These are phyloP conservation scores for Asterionellopsis glacialis DNA, from an alignment of 108 stramenopile species.

Conservation along the genomic window DNA sequence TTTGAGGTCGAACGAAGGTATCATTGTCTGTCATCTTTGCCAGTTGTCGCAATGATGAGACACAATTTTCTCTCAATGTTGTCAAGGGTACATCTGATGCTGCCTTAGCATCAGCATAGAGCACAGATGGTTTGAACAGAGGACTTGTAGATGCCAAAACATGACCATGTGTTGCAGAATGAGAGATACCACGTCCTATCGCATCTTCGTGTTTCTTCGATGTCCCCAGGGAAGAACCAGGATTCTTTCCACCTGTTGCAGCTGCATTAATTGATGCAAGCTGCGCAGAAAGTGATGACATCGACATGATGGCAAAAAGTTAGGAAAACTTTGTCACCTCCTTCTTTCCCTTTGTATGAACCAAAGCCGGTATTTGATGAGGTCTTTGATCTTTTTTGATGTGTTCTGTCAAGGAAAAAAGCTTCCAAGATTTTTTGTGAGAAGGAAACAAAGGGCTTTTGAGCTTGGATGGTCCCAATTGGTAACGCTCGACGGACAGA, in stretches of 20 bases:
- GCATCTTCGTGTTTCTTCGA: constrained; percentile 41
- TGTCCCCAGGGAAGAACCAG: constrained; percentile 17
- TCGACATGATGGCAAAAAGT: constrained; percentile 1
- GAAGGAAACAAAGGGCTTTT: no score
- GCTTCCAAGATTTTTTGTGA: no score
- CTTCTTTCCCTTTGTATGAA: no score
- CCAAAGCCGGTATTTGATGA: no score
- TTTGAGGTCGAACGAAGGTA: neutral
- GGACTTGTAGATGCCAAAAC: constrained; percentile 9
- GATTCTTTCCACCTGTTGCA: constrained; percentile 11
- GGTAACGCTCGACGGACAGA: no score
- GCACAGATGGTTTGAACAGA: constrained; percentile 45
- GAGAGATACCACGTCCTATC: constrained; percentile 54
- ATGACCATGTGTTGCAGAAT: constrained; percentile 56
- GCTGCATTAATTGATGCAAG: constrained; percentile 34
- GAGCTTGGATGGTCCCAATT: no score
- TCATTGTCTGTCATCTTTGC: constrained; percentile 5
- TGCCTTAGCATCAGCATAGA: constrained; percentile 58
- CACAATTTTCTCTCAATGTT: constrained; percentile 62
- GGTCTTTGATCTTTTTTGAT: no score
- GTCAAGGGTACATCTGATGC: constrained; percentile 57
- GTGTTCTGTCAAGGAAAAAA: no score
- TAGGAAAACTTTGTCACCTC: no score
- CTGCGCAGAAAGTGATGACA: constrained; percentile 48
- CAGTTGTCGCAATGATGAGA: constrained; percentile 29